phyloP scores from a whole-genome alignment of 2,329 filamentous ascomycete species.

The Exophiala lecanii-corni region DNA sequence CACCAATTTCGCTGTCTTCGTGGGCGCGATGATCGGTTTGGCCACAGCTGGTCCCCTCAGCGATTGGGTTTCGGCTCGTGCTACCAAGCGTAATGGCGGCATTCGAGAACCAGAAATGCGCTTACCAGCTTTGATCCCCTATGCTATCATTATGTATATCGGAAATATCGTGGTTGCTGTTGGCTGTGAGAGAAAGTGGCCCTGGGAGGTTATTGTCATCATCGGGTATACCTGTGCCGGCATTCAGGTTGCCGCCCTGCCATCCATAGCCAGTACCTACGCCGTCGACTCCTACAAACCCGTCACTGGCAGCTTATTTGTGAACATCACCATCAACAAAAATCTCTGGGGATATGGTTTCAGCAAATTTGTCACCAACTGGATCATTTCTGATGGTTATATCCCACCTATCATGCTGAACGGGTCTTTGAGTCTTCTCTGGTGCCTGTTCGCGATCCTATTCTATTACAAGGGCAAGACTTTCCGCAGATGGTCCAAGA shows the following conservation, averaged over 20 bases:
- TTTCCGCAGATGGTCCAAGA: conserved; percentile 52
- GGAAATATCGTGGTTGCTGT: conserved; percentile 54
- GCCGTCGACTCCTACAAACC: conserved; percentile 64
- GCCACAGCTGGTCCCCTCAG: conserved; percentile 51
- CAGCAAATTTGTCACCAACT: conserved; percentile 51
- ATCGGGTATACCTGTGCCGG: conserved; percentile 53
- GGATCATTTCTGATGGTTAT: conserved; percentile 48
- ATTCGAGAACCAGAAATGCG: conserved; percentile 58
- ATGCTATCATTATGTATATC: conserved; percentile 52
- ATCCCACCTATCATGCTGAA: conserved; percentile 58
- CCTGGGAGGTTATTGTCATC: no score
- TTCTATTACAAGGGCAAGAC: conserved; percentile 58
- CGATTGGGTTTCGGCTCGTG: conserved; percentile 54
- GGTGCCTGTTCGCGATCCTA: conserved; percentile 50
- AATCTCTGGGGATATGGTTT: conserved; percentile 61
- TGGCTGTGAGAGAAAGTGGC: conserved; percentile 51
- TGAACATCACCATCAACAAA: conserved; percentile 60
- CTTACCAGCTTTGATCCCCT: conserved; percentile 53
- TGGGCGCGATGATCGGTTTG: conserved; percentile 52
- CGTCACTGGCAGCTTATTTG: conserved; percentile 56
- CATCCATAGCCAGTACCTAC: conserved; percentile 55
- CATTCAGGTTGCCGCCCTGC: conserved; percentile 58
- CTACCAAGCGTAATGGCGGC: conserved; percentile 50
- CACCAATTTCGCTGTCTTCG: conserved; percentile 54
- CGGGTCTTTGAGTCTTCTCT: conserved; percentile 50